Percentiles rank a stretch among this genome's conserved stretches.
Conservation (phyloP, 495 filamentous ascomycete species). For the Penicillium paradoxum region DNA sequence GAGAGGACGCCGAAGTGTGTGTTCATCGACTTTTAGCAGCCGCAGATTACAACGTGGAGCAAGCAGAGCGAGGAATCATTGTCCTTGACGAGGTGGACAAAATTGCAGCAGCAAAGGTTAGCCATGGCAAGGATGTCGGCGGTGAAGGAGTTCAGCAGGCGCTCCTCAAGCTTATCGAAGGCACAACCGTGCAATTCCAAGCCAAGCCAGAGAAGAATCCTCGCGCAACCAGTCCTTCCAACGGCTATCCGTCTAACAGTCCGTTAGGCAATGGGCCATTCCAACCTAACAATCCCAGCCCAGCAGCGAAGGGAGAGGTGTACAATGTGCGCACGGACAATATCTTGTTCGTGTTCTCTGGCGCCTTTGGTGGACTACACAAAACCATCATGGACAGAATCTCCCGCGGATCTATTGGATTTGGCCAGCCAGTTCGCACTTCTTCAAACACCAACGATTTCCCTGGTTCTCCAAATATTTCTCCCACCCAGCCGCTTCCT, state of each 20-base stretch:
- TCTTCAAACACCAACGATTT: conserved; percentile 26
- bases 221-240: conserved; percentile 42
- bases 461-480: conserved; percentile 18
- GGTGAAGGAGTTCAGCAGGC: conserved; percentile 96
- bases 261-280: conserved; percentile 43
- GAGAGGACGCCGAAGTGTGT: conserved; percentile 90
- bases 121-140: conserved; percentile 75
- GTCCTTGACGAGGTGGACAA: conserved; percentile 97
- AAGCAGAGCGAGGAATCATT: conserved; percentile 87
- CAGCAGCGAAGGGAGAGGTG: conserved; percentile 67
- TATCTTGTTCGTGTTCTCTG: conserved; percentile 94
- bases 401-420: conserved; percentile 84
- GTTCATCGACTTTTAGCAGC: conserved; percentile 86
- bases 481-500: conserved; percentile 42
- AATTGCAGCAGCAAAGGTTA: conserved; percentile 69
- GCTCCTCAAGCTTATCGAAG: conserved; percentile 91
- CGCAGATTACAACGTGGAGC: conserved; percentile 80
- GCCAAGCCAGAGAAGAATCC: conserved; percentile 71
- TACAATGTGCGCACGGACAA: conserved; percentile 92
- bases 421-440: conserved; percentile 72
- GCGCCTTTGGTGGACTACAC: conserved; percentile 89
- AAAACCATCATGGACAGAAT: conserved; percentile 83
- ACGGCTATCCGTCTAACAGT: conserved; percentile 45
- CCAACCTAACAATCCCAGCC: conserved; percentile 32
- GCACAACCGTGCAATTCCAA: conserved; percentile 79